A percentile compares a stretch with the other conserved stretches of the same genome.
These are phyloP conservation scores for Dactylellina sp. DNA, from an alignment of 2,329 filamentous ascomycete species.

Conservation along the genomic window DNA sequence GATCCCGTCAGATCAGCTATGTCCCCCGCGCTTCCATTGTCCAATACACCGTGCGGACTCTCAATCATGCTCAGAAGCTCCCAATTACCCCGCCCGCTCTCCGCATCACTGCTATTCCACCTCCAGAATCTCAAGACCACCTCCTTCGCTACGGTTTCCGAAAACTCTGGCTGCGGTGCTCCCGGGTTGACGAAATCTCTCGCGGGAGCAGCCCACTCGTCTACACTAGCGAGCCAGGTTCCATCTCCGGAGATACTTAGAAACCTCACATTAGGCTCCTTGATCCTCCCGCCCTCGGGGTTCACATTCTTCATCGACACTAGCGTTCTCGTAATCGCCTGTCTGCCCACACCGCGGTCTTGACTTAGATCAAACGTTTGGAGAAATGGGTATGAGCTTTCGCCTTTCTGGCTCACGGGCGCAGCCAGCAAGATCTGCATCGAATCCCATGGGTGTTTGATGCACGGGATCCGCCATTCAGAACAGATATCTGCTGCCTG, in stretches of 20 bases:
- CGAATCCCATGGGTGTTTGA: slow-evolving; percentile 72
- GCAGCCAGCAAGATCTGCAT: slow-evolving; percentile 77
- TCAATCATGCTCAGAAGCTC: slow-evolving; percentile 85
- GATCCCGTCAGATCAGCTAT: slow-evolving; percentile 81
- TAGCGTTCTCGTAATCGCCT: slow-evolving; percentile 89
- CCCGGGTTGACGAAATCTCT: slow-evolving; percentile 73
- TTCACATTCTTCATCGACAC: slow-evolving; percentile 82
- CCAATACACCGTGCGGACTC: slow-evolving; percentile 74
- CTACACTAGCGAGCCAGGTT: slow-evolving; percentile 88
- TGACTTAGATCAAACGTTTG: slow-evolving; percentile 89
- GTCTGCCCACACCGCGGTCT: slow-evolving; percentile 81
- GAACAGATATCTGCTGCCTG: slow-evolving; percentile 53
- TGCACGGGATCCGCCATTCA: slow-evolving; percentile 68
- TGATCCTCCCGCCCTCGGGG: slow-evolving; percentile 76
- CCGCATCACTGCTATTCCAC: slow-evolving; percentile 66
- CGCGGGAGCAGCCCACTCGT: slow-evolving; percentile 84
- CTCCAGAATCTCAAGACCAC: slow-evolving; percentile 92
- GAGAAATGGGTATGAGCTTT: slow-evolving; percentile 68
- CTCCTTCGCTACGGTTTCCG: slow-evolving; percentile 71
- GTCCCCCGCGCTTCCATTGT: slow-evolving; percentile 66
- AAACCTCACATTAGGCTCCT: slow-evolving; percentile 80
- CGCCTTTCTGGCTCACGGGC: slow-evolving; percentile 71
- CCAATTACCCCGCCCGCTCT: slow-evolving; percentile 69
- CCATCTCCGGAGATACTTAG: slow-evolving; percentile 83
- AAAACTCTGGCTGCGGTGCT: slow-evolving; percentile 35